Base-by-base conservation (phyloP, 441 rosid genomes). In the Erysimum cheiri region DNA sequence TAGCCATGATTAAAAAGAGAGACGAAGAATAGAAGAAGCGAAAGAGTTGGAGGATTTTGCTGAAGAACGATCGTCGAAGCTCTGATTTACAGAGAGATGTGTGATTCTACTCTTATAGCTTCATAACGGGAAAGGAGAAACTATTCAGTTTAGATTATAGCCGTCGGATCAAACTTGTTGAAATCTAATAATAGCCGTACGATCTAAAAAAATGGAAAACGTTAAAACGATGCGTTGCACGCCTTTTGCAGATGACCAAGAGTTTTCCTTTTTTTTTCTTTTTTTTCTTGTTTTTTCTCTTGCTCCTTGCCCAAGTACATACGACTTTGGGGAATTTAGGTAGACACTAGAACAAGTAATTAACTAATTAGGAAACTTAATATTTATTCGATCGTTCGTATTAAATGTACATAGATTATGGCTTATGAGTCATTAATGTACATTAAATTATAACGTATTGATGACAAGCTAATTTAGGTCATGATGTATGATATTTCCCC, bases 1-100 rank as follows among this genome's bases (percentile, higher is more conserved):
- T 80, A 6, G 83, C 81, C 98, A 92, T 92, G 17, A 17, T 10
- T 56, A 37, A 82, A 80, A 39, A 41, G 39, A 12, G 41, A 40
- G 1, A 32, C 1, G 13, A 52, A 4, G 61, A 14, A 28, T 28
- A 12, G 0, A 1, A 35, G 39, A 40, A 13, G 31, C n/a, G 71
- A 32, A 58, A 41, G 13, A 26, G 56, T 11, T 33, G 6, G 40
- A 56, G 24, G 15, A 12, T 64, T 62, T 36, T 46, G 57, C 8
- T n/a, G 10, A 57, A 65, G 69, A 66, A 37, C 11, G 24, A 2
- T 41, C 19, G 48, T 13, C 47, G 19, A 57, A 35, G 62, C 47
- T 31, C 37, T 44, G 15, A 24, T 33, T 52, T 52, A 33, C 61
- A 50, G 37, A 4, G 35, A 33, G 24, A 22, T 22, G 24, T n/a